Evolutionary conservation across 78 protist species (phyloP).

Genomic region (Creolimax fragrantissima): DNA sequence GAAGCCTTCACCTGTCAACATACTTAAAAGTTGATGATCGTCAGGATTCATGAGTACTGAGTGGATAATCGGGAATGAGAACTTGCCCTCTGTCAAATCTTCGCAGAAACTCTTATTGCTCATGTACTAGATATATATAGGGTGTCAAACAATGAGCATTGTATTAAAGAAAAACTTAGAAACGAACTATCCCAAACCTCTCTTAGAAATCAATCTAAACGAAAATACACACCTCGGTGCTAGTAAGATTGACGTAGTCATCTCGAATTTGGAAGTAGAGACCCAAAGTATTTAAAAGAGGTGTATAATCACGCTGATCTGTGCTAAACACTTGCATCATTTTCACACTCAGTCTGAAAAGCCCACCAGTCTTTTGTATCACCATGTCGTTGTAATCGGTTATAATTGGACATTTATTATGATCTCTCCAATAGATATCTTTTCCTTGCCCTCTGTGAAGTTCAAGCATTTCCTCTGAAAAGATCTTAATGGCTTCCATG

Average conservation of each 20-base stretch:
- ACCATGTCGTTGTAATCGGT: constrained; percentile 58
- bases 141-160: not conserved
- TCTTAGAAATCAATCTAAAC: too few relatives aligned
- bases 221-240: constrained; percentile 30
- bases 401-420: constrained; percentile 60
- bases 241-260: constrained; percentile 77
- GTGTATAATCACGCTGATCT: constrained; percentile 35
- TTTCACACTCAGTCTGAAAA: constrained; percentile 8
- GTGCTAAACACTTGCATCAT: constrained; percentile 32
- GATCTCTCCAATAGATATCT: constrained; percentile 83
- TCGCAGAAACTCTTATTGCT: constrained; percentile 59
- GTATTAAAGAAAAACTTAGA: not conserved
- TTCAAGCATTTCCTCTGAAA: constrained; percentile 60
- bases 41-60: constrained; percentile 22
- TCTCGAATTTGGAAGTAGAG: constrained; percentile 81
- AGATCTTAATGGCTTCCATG: constrained; percentile 24
- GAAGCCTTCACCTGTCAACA: too few relatives aligned
- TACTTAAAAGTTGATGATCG: constrained; percentile 35
- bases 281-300: constrained; percentile 64
- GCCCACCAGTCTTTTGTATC: constrained; percentile 29
- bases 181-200: too few relatives aligned
- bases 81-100: constrained; percentile 90
- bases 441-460: constrained; percentile 87
- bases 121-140: constrained; percentile 27
- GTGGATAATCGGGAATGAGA: constrained; percentile 75